Evolutionary conservation across 768 basidiomycete genomes (phyloP).

Genomic region (Sporobolomyces pararoseus): DNA sequence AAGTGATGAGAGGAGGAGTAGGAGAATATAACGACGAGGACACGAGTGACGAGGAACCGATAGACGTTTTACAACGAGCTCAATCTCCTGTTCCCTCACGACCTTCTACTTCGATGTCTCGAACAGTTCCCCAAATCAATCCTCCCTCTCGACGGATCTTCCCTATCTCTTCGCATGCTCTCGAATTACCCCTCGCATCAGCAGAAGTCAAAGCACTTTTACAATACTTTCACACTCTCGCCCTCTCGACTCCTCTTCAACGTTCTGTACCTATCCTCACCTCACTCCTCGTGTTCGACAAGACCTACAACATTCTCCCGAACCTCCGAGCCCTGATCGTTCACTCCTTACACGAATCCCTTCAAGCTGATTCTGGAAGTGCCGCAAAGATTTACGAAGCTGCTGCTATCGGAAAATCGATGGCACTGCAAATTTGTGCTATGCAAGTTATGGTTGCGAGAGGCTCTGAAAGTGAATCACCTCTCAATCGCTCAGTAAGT

Average conservation of each 20-base stretch:
- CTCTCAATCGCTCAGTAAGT: slow-evolving; percentile 1
- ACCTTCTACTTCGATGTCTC: not conserved
- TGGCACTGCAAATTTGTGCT: slow-evolving; percentile 33
- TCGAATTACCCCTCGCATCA: slow-evolving; percentile 81
- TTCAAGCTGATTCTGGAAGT: slow-evolving; percentile 46
- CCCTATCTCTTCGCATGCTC: slow-evolving; percentile 53
- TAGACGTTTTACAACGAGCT: slow-evolving; percentile 16
- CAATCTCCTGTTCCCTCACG: not conserved
- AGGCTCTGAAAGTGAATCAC: slow-evolving; percentile 1
- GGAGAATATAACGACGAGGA: not conserved
- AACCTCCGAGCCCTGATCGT: slow-evolving; percentile 75
- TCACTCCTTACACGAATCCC: slow-evolving; percentile 85
- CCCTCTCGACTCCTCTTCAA: slow-evolving; percentile 82
- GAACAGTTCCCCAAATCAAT: not conserved
- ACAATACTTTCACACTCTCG: slow-evolving; percentile 86
- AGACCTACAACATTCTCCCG: slow-evolving; percentile 66
- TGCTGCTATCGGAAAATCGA: slow-evolving; percentile 27
- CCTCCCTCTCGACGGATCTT: slow-evolving; percentile 9
- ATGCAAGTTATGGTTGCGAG: slow-evolving; percentile 32
- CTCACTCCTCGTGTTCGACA: slow-evolving; percentile 76
- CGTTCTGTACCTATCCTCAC: slow-evolving; percentile 83
- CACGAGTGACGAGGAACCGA: slow-evolving; percentile 32
- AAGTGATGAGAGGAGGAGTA: not conserved
- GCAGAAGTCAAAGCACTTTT: slow-evolving; percentile 79
- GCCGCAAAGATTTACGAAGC: slow-evolving; percentile 38